These are phyloP conservation scores for Croton setiger DNA, from an alignment of 441 rosid species.

Conservation along the genomic window DNA sequence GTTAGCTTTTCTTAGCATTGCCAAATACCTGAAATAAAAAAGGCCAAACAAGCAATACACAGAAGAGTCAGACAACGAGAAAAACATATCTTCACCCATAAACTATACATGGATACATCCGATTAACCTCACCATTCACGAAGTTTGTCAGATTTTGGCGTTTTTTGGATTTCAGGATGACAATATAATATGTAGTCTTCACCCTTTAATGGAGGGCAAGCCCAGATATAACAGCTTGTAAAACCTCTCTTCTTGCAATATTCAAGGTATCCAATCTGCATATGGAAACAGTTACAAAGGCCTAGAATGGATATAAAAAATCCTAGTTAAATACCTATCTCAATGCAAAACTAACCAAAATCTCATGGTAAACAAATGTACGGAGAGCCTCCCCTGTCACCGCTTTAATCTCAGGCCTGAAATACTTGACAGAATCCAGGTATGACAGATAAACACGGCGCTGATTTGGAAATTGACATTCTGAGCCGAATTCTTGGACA, in stretches of 20 bases:
- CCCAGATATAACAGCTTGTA: conserved; percentile 99
- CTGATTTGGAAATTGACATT: conserved; percentile 79
- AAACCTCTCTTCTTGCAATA: conserved; percentile 99
- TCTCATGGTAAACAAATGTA: conserved; percentile 97
- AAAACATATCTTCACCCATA: neutral
- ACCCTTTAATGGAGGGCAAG: conserved; percentile 98
- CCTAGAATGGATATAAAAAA: conserved; percentile 12
- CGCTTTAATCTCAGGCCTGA: conserved; percentile 93
- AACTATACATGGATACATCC: neutral
- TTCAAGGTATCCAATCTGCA: conserved; percentile 97
- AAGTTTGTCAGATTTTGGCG: conserved; percentile 97
- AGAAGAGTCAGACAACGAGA: conserved; percentile 10
- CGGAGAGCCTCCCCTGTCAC: conserved; percentile 98
- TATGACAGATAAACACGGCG: conserved; percentile 96
- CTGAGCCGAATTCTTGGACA: conserved; percentile 98
- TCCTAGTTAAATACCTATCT: conserved; percentile 1
- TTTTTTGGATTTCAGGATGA: conserved; percentile 99
- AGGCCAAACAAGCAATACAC: conserved; percentile 15
- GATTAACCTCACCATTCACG: conserved; percentile 80
- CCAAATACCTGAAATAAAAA: conserved; percentile 65
- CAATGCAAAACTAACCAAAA: conserved; percentile 58
- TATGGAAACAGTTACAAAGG: conserved; percentile 12
- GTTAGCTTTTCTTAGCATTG: conserved; percentile 87
- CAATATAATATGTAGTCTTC: conserved; percentile 98
- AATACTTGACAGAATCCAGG: conserved; percentile 96